phyloP scores from a whole-genome alignment of 257 asterid species.

The Solanum tarijense region DNA sequence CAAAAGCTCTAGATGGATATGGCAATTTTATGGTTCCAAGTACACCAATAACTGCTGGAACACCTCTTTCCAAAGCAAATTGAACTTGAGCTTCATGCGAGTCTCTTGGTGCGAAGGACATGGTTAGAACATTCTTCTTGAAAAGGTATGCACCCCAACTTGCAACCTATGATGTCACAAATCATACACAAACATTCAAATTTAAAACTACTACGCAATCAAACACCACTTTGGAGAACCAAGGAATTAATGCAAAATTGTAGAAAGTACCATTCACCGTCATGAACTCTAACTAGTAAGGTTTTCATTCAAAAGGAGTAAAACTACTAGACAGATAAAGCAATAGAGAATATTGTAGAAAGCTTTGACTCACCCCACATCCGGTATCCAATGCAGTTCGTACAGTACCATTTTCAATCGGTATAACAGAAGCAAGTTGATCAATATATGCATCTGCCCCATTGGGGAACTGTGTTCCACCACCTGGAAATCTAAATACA shows the following conservation, averaged over 20 bases:
- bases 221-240: neutral
- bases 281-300: neutral
- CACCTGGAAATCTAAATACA: conserved; percentile 34
- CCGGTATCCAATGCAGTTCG: conserved; percentile 39
- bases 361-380: conserved; percentile 30
- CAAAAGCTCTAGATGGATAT: conserved; percentile 33
- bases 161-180: conserved; percentile 19
- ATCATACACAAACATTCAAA: neutral
- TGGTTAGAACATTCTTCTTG: conserved; percentile 34
- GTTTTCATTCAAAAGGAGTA: neutral
- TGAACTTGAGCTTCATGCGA: conserved; percentile 39
- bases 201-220: neutral
- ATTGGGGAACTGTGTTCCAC: conserved; percentile 36
- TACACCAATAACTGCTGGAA: conserved; percentile 37
- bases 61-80: conserved; percentile 38
- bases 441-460: conserved; percentile 41
- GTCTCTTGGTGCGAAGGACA: conserved; percentile 40
- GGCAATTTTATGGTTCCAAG: conserved; percentile 33
- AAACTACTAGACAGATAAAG: neutral
- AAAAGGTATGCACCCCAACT: conserved; percentile 41
- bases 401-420: conserved; percentile 27
- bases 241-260: neutral
- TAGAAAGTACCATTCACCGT: neutral
- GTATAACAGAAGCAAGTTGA: conserved; percentile 31
- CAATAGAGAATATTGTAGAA: neutral